A percentile compares a stretch with the other conserved stretches of the same genome.
Evolutionary conservation across 2,329 filamentous ascomycete genomes (phyloP).

Genomic region (Colletotrichum godetiae): DNA sequence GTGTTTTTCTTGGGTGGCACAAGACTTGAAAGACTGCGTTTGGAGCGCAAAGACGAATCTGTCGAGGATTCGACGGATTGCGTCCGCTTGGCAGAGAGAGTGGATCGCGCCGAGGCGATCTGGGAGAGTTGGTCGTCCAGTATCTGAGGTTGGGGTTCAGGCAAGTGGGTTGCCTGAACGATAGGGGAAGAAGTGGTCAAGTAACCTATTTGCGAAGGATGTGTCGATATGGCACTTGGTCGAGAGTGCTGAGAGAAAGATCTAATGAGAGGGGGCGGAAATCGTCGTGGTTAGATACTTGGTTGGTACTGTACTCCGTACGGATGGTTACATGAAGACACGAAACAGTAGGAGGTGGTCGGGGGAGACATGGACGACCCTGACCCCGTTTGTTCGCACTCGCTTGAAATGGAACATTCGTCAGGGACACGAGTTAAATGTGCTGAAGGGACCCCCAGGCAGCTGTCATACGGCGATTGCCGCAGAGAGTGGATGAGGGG

Average conservation of each 20-base stretch:
- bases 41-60: conserved; percentile 42
- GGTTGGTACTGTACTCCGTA: conserved; percentile 24
- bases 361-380: conserved; percentile 33
- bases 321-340: conserved; percentile 7
- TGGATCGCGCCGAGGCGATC: conserved; percentile 46
- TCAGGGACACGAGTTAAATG: conserved; percentile 9
- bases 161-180: conserved; percentile 67
- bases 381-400: conserved; percentile 13
- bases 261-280: conserved; percentile 22
- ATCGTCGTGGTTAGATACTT: conserved; percentile 27
- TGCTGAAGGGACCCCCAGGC: conserved; percentile 24
- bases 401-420: conserved; percentile 13
- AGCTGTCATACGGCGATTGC: conserved; percentile 32
- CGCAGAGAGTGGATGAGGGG: conserved; percentile 34
- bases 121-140: conserved; percentile 46
- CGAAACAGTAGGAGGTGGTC: conserved; percentile 28
- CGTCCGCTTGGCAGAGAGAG: conserved; percentile 48
- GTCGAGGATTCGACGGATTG: conserved; percentile 45
- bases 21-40: conserved; percentile 50
- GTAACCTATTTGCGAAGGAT: conserved; percentile 75
- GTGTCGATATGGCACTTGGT: conserved; percentile 62
- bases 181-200: conserved; percentile 76
- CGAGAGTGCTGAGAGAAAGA: conserved; percentile 37
- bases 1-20: conserved; percentile 55
- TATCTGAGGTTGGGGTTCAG: conserved; percentile 56